Evolutionary conservation across 768 basidiomycete species (phyloP), one percentile per base, ranked within the genome.

Genomic region (Cystobasidiopsis lactophilus): DNA sequence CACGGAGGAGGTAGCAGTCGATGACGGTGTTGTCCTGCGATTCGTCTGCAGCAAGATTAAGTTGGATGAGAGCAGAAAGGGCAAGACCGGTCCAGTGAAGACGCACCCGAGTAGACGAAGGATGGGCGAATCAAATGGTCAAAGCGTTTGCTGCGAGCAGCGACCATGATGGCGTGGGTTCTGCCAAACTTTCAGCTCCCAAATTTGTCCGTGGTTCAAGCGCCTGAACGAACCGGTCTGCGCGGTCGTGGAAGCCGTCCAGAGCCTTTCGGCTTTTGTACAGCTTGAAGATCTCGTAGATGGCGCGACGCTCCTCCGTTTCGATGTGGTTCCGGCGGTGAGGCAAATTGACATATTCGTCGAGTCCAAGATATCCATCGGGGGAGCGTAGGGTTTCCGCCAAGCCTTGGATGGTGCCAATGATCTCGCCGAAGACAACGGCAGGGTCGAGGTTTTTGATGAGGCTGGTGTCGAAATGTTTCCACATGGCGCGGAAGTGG

Each of bases 351-450:
- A 55, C 33, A 31, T 54, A 54, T 27, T 9, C 35, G 23, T 40
- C 39, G 5, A 14, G 11, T 5, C 54, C 23, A 11, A 46, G 29
- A 21, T 40, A 21, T 10, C 21, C 54, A 9, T 52, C 27, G 10
- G 7, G 10, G 14, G 23, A 16, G 11, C 18, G 14, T 16, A 30
- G 16, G 26, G 33, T 35, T 4, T 40, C 52, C n/a, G 49, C 52
- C 3, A 5, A 5, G 3, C 53, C 53, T 24, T 29, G 27, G 23
- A 57, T 53, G 51, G 55, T 45, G 18, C 55, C 55, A 11, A 55
- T 24, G 31, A 57, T 31, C 47, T 57, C 52, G 26, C 19, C n/a
- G 23, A 5, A 57, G 2, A 21, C 19, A 5, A 57, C 29, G 3
- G 24, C 14, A 4, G 53, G 44, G 37, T 53, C 52, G 3, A 57